These are phyloP conservation scores for Aechmea fasciata DNA, from an alignment of 176 grass and related monocot species.

Conservation along the genomic window DNA sequence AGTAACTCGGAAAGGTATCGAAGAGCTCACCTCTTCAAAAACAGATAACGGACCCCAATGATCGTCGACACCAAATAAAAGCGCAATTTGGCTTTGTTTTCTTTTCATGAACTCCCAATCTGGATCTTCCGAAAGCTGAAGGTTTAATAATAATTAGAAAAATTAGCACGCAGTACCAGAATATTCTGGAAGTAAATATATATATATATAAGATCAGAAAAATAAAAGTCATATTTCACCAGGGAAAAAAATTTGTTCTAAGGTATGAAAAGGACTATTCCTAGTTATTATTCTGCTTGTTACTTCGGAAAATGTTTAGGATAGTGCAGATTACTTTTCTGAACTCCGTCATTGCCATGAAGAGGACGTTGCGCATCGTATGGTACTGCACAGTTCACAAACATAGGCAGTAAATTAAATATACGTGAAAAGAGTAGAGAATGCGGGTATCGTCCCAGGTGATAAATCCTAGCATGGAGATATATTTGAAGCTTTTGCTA, in stretches of 20 bases:
- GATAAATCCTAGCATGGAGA: too few relatives aligned
- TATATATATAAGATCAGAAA: not conserved
- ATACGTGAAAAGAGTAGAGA: too few relatives aligned
- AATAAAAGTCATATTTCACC: too few relatives aligned
- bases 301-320: not conserved
- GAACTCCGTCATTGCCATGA: conserved; percentile 96
- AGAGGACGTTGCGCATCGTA: conserved; percentile 78
- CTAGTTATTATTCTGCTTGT: not conserved
- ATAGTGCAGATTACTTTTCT: conserved; percentile 39
- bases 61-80: conserved; percentile 74
- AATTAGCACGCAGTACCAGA: not conserved
- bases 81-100: conserved; percentile 47
- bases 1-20: not conserved
- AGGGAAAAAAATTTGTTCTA: too few relatives aligned
- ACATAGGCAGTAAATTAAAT: conserved; percentile 5
- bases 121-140: conserved; percentile 59
- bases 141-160: not conserved
- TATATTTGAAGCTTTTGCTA: too few relatives aligned
- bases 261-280: too few relatives aligned
- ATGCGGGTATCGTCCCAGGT: too few relatives aligned
- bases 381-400: conserved; percentile 56
- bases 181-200: not conserved
- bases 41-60: conserved; percentile 80
- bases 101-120: conserved; percentile 70
- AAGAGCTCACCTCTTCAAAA: conserved; percentile 66